Base-by-base conservation (phyloP, 805 yeast genomes). In the Maudiozyma serrabonitensis region DNA sequence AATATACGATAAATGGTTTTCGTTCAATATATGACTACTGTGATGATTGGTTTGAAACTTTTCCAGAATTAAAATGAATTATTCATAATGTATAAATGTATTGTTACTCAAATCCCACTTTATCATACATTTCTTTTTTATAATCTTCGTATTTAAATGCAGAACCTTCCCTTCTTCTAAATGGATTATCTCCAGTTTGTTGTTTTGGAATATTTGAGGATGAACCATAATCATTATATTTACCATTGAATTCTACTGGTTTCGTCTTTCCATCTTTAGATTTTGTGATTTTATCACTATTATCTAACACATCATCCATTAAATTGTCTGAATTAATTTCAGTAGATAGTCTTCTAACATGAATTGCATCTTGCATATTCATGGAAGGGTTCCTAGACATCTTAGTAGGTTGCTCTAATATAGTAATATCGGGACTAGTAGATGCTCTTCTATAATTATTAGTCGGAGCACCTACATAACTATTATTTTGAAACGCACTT, bases 61-160 rank as follows among this genome's bases (percentile, higher is more conserved):
- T 21, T 21, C 32, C 12, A 28, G 8, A 4, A 28, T 28, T 28
- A 11, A 28, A 28, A 28, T 11, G 32, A 28, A 28, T 28, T 28
- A 28, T 3, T 28, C 32, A 28, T 11, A 28, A 6, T 28, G 32
- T 28, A 3, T 28, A 11, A 2, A 8, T 28, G 9, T 11, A 28
- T 28, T 11, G 6, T 28, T 28, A 28, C 9, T 28, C 32, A 35
- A 39, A 39, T 23, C 32, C 43, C 38, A 56, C 46, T 35, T 57
- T 53, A 42, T 60, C 53, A 44, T 62, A 62, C 54, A 51, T 51
- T 11, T 48, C 40, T 26, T 49, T 51, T 45, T 51, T 51, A 41
- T 43, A 51, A 39, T 46, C 46, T 26, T 51, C 54, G 25, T 39
- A 54, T 45, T 57, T 52, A 34, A 61, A 56, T 11, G 63, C 59